Evolutionary conservation across 192 early-diverging fungal genomes (phyloP).

Genomic region (Coemansia sp.): DNA sequence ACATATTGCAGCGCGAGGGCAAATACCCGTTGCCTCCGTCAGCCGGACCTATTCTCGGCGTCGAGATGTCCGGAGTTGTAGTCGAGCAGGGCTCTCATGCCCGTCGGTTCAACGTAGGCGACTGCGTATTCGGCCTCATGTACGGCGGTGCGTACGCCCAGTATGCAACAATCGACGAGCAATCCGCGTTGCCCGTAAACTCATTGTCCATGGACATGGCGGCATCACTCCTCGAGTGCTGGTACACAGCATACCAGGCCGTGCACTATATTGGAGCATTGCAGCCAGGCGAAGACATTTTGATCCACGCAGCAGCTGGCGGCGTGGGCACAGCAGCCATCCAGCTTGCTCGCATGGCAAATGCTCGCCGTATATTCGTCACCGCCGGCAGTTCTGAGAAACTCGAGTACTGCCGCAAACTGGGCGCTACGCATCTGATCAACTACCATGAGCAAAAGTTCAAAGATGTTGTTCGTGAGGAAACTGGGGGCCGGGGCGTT

Average conservation of each 20-base stretch:
- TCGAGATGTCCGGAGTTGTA: slow-evolving; percentile 71
- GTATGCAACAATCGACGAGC: slow-evolving; percentile 66
- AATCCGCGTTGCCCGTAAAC: slow-evolving; percentile 59
- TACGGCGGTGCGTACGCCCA: slow-evolving; percentile 75
- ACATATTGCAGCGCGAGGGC: slow-evolving; percentile 72
- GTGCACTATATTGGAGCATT: slow-evolving; percentile 62
- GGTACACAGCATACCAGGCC: slow-evolving; percentile 79
- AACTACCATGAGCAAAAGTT: slow-evolving; percentile 76
- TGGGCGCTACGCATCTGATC: slow-evolving; percentile 73
- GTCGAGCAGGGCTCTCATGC: slow-evolving; percentile 52
- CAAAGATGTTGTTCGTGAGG: slow-evolving; percentile 54
- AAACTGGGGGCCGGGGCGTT: slow-evolving; percentile 67
- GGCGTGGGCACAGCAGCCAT: slow-evolving; percentile 79
- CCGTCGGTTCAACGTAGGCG: slow-evolving; percentile 60
- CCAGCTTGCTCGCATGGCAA: slow-evolving; percentile 70
- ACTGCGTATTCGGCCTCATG: slow-evolving; percentile 72
- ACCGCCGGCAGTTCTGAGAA: slow-evolving; percentile 71
- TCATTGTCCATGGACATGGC: slow-evolving; percentile 60
- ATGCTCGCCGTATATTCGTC: slow-evolving; percentile 64
- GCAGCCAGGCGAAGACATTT: slow-evolving; percentile 61
- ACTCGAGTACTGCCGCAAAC: slow-evolving; percentile 59
- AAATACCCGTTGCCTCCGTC: slow-evolving; percentile 65
- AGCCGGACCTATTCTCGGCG: slow-evolving; percentile 68
- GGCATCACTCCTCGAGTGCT: slow-evolving; percentile 74
- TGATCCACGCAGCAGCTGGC: slow-evolving; percentile 79